Evolutionary conservation across 2,329 filamentous ascomycete species (phyloP).

Genomic region (Thielaviopsis cerberus): DNA sequence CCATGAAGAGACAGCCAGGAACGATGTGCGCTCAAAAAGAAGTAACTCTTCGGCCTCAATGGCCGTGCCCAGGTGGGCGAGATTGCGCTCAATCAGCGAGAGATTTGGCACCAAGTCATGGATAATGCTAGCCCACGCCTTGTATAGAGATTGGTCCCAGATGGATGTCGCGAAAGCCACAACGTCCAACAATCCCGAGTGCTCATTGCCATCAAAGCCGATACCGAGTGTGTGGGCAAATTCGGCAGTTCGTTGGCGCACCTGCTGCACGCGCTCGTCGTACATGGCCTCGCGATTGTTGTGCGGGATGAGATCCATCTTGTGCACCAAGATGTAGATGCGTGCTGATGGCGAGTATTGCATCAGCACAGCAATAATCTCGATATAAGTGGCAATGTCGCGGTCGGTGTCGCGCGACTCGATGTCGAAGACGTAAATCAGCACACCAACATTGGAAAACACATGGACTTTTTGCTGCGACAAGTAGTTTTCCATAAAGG

Average conservation of each 20-base stretch:
- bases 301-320: conserved; percentile 87
- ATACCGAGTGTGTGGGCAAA: conserved; percentile 17
- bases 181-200: conserved; percentile 35
- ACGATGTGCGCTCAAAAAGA: conserved; percentile 87
- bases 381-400: conserved; percentile 79
- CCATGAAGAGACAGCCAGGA: conserved; percentile 88
- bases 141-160: conserved; percentile 96
- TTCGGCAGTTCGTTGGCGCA: conserved; percentile 52
- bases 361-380: conserved; percentile 71
- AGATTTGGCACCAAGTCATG: conserved; percentile 95
- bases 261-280: conserved; percentile 60
- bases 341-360: conserved; percentile 68
- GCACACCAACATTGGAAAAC: conserved; percentile 86
- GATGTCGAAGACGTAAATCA: conserved; percentile 99
- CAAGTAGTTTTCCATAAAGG: conserved; percentile 97
- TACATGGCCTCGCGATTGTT: conserved; percentile 66
- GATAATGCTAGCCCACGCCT: conserved; percentile 95
- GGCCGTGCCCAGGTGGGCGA: conserved; percentile 62
- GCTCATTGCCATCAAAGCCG: conserved; percentile 16
- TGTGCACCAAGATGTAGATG: conserved; percentile 92
- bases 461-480: conserved; percentile 89
- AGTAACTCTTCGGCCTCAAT: conserved; percentile 88
- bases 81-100: conserved; percentile 66
- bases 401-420: conserved; percentile 87
- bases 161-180: conserved; percentile 90